Conservation (phyloP, 768 basidiomycete species). For the Clitopilus passeckerianus region DNA sequence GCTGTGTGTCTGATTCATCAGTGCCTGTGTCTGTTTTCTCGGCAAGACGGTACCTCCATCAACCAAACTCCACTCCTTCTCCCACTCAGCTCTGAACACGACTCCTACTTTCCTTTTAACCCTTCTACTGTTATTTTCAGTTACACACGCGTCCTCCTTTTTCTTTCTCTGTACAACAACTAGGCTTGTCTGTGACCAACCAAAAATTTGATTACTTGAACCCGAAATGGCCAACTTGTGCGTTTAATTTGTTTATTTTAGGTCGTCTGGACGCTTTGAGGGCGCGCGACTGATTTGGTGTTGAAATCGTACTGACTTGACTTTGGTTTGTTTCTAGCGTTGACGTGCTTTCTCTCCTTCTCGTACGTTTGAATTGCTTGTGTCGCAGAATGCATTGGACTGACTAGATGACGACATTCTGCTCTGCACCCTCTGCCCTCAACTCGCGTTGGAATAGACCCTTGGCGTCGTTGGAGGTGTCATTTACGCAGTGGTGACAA, state of each 20-base stretch:
- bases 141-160: background rate
- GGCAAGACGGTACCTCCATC: background rate
- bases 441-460: slow-evolving; percentile 30
- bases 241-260: background rate
- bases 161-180: background rate
- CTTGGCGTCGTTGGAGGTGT: slow-evolving; percentile 39
- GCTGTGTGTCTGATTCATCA: background rate
- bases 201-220: background rate
- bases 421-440: too few relatives aligned
- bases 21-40: background rate
- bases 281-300: background rate
- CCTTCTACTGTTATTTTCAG: too few relatives aligned
- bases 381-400: background rate
- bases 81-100: background rate
- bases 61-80: background rate
- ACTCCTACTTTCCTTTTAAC: too few relatives aligned
- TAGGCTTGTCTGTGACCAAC: background rate
- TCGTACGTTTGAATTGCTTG: slow-evolving; percentile 27
- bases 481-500: slow-evolving; percentile 35
- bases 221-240: background rate
- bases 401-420: background rate
- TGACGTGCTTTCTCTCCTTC: slow-evolving; percentile 35
- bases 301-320: background rate
- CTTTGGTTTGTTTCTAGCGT: slow-evolving; percentile 20
- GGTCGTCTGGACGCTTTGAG: background rate